These are phyloP conservation scores for Debaryomycetaceae sp. DNA, from an alignment of 1,139 yeast genomes.

Conservation along the genomic window DNA sequence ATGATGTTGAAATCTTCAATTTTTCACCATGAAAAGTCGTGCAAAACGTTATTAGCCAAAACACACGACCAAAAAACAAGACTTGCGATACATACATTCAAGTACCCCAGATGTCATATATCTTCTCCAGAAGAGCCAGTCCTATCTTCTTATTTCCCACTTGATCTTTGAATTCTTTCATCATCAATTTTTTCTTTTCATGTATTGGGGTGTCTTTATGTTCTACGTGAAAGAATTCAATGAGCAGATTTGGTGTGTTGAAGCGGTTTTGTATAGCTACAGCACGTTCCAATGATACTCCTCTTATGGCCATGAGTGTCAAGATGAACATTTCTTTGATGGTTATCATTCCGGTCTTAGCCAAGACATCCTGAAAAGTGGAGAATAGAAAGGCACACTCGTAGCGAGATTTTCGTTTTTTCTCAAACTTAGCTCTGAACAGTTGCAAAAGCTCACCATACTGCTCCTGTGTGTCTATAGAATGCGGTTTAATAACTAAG, in stretches of 20 bases:
- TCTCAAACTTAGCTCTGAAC: constrained; percentile 46
- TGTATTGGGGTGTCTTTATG: constrained; percentile 15
- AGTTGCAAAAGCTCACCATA: constrained; percentile 37
- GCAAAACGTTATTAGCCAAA: not conserved
- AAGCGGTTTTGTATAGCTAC: constrained; percentile 63
- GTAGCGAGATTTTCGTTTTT: constrained; percentile 14
- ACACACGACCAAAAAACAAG: not conserved
- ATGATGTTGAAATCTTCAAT: constrained; percentile 3
- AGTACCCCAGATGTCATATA: constrained; percentile 62
- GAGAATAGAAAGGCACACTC: constrained; percentile 64
- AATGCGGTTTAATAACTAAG: constrained; percentile 48
- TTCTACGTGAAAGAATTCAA: constrained; percentile 29
- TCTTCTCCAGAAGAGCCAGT: constrained; percentile 54
- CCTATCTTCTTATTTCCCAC: constrained; percentile 63
- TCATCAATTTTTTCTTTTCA: constrained; percentile 42
- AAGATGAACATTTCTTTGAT: constrained; percentile 72
- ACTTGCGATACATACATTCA: not conserved
- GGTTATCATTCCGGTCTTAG: constrained; percentile 68
- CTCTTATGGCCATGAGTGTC: constrained; percentile 76
- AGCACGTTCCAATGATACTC: constrained; percentile 85
- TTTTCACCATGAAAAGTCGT: not conserved
- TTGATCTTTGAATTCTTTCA: constrained; percentile 44
- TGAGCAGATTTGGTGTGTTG: constrained; percentile 58
- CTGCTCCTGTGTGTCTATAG: constrained; percentile 51
- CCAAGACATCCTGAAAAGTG: constrained; percentile 66